These are phyloP conservation scores for Taphrina wiesneri DNA, from an alignment of 1,139 yeast species.

Conservation along the genomic window DNA sequence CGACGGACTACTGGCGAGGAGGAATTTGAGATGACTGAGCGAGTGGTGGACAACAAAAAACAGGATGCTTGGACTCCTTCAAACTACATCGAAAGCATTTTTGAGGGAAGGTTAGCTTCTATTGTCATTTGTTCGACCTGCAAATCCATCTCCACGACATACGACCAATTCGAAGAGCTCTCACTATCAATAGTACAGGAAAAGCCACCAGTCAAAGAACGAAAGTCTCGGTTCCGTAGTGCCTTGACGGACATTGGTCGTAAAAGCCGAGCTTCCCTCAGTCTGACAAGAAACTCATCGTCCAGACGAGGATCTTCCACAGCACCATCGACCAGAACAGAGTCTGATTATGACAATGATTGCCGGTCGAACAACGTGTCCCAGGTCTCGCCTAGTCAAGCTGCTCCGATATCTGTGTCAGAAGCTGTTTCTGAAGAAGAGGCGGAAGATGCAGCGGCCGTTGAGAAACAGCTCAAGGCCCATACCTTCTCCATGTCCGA, in stretches of 20 bases:
- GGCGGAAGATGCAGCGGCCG: constrained; percentile 5
- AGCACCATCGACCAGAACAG: not conserved
- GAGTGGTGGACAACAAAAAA: not conserved
- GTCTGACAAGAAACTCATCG: constrained; percentile 11
- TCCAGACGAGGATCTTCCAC: constrained; percentile 6
- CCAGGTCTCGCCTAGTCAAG: not conserved
- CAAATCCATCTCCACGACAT: constrained; percentile 34
- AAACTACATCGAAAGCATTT: constrained; percentile 32
- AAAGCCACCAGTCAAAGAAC: not conserved
- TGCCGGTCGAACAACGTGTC: not conserved
- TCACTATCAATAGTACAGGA: constrained; percentile 35
- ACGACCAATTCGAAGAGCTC: constrained; percentile 36
- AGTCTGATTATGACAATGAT: not conserved
- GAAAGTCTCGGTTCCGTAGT: constrained; percentile 30
- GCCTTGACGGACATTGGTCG: constrained; percentile 26
- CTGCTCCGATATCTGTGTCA: constrained; percentile 11
- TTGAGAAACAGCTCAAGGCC: constrained; percentile 14
- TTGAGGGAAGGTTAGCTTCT: constrained; percentile 37
- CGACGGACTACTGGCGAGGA: constrained; percentile 20
- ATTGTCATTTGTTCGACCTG: constrained; percentile 36
- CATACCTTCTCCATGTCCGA: constrained; percentile 24
- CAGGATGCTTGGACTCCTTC: constrained; percentile 17
- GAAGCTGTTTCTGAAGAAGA: constrained; percentile 33
- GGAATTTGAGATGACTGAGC: constrained; percentile 26
- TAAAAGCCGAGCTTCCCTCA: constrained; percentile 15